Conservation (phyloP, 108 stramenopile species). For the Stephanodiscus minutulus region DNA sequence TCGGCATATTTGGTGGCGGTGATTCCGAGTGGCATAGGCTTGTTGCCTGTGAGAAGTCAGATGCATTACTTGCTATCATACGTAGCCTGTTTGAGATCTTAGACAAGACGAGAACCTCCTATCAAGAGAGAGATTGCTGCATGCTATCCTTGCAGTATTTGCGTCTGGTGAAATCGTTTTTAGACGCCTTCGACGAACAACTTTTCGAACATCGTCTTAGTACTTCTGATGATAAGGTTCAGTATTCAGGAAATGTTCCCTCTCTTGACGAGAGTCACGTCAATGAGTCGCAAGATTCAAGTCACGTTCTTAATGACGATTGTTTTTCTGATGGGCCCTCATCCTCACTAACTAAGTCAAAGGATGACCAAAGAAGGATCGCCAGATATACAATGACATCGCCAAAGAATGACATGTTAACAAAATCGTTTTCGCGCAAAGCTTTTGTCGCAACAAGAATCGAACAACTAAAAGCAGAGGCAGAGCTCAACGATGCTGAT, state of each 20-base stretch:
- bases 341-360: slow-evolving; percentile 6
- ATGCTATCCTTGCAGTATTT: slow-evolving; percentile 31
- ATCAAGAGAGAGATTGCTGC: slow-evolving; percentile 27
- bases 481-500: slow-evolving; percentile 60
- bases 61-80: slow-evolving; percentile 24
- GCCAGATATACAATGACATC: slow-evolving; percentile 28
- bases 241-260: slow-evolving; percentile 4
- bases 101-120: slow-evolving; percentile 40
- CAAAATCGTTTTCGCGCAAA: slow-evolving; percentile 65
- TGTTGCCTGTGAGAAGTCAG: slow-evolving; percentile 35
- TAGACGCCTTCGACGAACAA: slow-evolving; percentile 44
- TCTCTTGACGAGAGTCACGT: slow-evolving; percentile 3
- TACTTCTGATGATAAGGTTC: slow-evolving; percentile 1
- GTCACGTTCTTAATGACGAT: slow-evolving; percentile 2
- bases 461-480: slow-evolving; percentile 74
- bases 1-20: slow-evolving; percentile 45
- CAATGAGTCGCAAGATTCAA: slow-evolving; percentile 34
- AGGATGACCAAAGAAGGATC: slow-evolving; percentile 5
- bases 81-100: slow-evolving; percentile 46
- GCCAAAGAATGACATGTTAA: slow-evolving; percentile 17
- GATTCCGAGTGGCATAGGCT: slow-evolving; percentile 35
- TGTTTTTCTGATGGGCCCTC: not conserved
- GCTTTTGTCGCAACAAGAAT: slow-evolving; percentile 82
- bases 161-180: slow-evolving; percentile 35
- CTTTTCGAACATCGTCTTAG: slow-evolving; percentile 6